These are phyloP conservation scores for Penicillium corylophilum DNA, from an alignment of 2,329 filamentous ascomycete species.

Conservation along the genomic window DNA sequence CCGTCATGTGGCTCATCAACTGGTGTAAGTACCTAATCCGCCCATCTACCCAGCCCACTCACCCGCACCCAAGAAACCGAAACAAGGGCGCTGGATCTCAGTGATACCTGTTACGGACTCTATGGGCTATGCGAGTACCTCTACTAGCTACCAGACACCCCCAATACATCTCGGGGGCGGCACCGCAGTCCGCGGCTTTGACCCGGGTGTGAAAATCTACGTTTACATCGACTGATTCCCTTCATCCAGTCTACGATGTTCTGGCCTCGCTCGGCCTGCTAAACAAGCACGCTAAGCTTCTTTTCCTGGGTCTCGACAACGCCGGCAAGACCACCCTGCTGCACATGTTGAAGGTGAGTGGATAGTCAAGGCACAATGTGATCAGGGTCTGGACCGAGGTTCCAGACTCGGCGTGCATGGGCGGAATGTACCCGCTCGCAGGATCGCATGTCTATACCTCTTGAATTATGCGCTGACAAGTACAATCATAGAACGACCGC, in stretches of 20 bases:
- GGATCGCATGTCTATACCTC: neutral
- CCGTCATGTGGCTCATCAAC: conserved; percentile 85
- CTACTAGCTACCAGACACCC: neutral
- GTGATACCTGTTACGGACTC: neutral
- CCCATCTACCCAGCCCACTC: conserved; percentile 10
- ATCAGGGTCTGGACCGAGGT: neutral
- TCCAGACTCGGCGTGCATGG: neutral
- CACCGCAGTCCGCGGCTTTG: conserved; percentile 15
- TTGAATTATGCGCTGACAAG: conserved; percentile 3
- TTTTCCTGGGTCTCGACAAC: conserved; percentile 91
- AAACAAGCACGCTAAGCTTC: conserved; percentile 94
- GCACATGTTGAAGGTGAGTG: conserved; percentile 87
- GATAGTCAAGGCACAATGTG: neutral
- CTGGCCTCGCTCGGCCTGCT: conserved; percentile 82
- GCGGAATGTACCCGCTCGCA: neutral
- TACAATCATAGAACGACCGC: conserved; percentile 70
- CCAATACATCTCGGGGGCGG: neutral
- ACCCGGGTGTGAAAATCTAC: conserved; percentile 3
- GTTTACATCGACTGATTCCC: conserved; percentile 2
- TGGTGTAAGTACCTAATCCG: conserved; percentile 67
- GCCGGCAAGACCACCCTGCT: conserved; percentile 91
- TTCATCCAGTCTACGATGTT: conserved; percentile 73
- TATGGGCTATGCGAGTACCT: neutral
- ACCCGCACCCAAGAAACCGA: neutral
- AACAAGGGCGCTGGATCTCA: neutral